Evolutionary conservation across 163 green algal genomes (phyloP).

Genomic region (Scenedesmus sp.): DNA sequence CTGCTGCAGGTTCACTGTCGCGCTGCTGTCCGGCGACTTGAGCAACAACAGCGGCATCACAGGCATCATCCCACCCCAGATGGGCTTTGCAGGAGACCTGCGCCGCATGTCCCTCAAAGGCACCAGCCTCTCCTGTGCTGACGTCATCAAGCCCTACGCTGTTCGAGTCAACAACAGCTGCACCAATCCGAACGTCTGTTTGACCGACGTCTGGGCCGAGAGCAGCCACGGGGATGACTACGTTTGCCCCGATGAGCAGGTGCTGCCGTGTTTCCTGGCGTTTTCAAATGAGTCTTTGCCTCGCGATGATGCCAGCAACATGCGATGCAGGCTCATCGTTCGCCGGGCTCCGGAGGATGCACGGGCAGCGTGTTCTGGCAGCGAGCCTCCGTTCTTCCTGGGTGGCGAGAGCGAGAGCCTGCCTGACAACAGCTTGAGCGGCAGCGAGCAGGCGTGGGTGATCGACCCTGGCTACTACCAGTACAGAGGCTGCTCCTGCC

Average conservation of each 20-base stretch:
- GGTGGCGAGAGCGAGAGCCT: not conserved
- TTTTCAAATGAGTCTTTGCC: not conserved
- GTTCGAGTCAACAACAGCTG: conserved; percentile 28
- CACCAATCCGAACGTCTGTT: not conserved
- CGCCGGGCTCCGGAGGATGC: not conserved
- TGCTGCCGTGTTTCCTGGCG: conserved; percentile 26
- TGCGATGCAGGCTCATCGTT: conserved; percentile 9
- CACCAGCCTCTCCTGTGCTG: conserved; percentile 36
- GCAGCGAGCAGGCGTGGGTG: conserved; percentile 13
- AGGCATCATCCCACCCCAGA: conserved; percentile 21
- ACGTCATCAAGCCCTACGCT: conserved; percentile 5
- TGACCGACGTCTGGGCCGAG: not conserved
- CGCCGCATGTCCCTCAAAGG: not conserved
- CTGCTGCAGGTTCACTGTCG: not conserved
- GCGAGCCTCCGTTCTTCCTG: not conserved
- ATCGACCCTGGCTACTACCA: conserved; percentile 35
- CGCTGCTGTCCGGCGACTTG: not conserved
- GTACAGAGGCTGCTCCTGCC: conserved; percentile 12
- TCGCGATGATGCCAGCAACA: conserved; percentile 16
- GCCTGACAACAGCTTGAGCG: not conserved
- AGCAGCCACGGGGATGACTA: not conserved
- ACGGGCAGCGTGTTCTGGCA: not conserved
- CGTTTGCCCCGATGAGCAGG: not conserved
- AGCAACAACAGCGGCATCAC: conserved; percentile 47
- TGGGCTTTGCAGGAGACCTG: conserved; percentile 1